Evolutionary conservation across 1,139 yeast genomes (phyloP), one percentile per base, ranked within the genome.

Genomic region (Kodamaea derodonti): DNA sequence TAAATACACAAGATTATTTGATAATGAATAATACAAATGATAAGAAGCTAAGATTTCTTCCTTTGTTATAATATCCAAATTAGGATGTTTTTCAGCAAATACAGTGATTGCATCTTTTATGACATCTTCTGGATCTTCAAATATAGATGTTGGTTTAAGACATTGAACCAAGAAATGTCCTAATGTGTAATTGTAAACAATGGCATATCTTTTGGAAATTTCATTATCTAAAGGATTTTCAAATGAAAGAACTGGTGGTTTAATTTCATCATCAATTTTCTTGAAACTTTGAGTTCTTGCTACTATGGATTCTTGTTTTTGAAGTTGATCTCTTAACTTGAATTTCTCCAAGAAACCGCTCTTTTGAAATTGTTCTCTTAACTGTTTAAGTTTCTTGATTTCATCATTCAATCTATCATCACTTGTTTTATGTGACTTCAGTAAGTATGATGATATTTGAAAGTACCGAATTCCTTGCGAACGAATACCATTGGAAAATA

Each of bases 11-110:
- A 53, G 36, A 32, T 52, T 55, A 40, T 64, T 63, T 43, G 58
- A 54, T 27, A 65, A 48, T 8, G 56, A 52, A 41, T 60, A 60
- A 43, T 49, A 63, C 12, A 63, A 45, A 36, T 55, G 59, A 43
- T 58, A 60, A 30, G 48, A 49, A 25, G 46, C 46, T 35, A 59
- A 47, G 7, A 65, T 56, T 24, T 63, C 69, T 11, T 53, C 52
- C 26, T 51, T 51, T 3, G 60, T 45, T 17, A 60, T 36, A 2
- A 58, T 53, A 9, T 32, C 43, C 30, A 43, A 32, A 14, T 43
- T 44, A 3, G 58, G 56, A 39, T 59, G 49, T 9, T 41, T 39
- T 14, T 46, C 41, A 22, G 42, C 41, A 40, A 61, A 62, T 25
- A 48, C 51, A 13, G 42, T 48, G 20, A 48, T 46, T 15, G 60